Percentiles rank a stretch among this genome's conserved stretches.
Evolutionary conservation across 2,329 filamentous ascomycete species (phyloP).

Genomic region (Peltaster fructicola): DNA sequence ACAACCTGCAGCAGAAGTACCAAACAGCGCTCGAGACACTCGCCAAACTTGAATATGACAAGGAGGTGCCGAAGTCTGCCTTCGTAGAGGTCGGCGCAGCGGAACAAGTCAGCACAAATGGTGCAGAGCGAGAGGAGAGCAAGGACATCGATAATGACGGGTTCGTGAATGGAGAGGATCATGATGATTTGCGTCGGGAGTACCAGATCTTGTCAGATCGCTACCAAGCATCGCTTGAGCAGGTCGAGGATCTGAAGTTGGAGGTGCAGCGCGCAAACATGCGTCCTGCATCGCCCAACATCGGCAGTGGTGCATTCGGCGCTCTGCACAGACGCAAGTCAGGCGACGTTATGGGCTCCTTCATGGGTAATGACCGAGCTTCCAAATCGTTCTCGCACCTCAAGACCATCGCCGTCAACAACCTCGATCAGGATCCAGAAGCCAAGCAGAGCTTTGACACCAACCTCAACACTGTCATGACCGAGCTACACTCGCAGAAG

Average conservation of each 20-base stretch:
- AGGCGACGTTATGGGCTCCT: conserved; percentile 14
- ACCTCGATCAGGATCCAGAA: conserved; percentile 67
- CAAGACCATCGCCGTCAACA: conserved; percentile 71
- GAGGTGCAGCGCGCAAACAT: conserved; percentile 53
- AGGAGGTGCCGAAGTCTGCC: conserved; percentile 55
- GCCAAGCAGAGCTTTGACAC: conserved; percentile 83
- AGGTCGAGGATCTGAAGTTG: conserved; percentile 80
- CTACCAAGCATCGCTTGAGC: conserved; percentile 64
- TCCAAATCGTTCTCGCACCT: conserved; percentile 82
- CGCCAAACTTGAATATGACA: conserved; percentile 60
- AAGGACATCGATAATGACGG: conserved; percentile 57
- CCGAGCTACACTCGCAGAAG: conserved; percentile 70
- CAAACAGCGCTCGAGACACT: conserved; percentile 71
- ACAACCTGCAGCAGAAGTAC: conserved; percentile 72
- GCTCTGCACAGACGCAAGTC: conserved; percentile 12
- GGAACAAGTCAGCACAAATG: conserved; percentile 36
- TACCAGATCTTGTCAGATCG: conserved; percentile 71
- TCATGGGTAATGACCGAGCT: conserved; percentile 66
- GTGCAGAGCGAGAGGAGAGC: conserved; percentile 17
- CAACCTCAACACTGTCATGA: conserved; percentile 80
- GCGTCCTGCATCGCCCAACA: conserved; percentile 9
- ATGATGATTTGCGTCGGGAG: conserved; percentile 54
- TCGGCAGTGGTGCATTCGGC: conserved; percentile 23
- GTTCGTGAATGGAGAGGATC: conserved; percentile 55
- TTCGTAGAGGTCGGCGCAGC: conserved; percentile 51